Evolutionary conservation across 306 rosid species (phyloP), one percentile per base, ranked within the genome.

Genomic region (Trifolium fragiferum): DNA sequence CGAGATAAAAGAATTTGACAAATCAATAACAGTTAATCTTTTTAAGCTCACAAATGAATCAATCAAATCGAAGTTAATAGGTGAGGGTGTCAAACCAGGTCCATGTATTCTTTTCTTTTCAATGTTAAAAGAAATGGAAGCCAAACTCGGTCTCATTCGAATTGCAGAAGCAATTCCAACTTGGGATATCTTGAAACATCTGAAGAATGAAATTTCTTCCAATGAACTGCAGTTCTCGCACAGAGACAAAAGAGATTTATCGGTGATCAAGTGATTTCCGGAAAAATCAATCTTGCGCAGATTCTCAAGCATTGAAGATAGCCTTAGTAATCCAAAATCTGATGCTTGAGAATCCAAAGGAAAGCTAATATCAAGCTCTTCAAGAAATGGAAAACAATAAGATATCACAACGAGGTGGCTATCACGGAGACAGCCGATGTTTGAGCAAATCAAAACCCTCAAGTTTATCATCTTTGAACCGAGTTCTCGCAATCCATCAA

Each of bases 281-380:
- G 94, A 90, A 21, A 93, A 74, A 66, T 89, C 64, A 69, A 89
- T 73, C 88, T 80, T 93, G 67, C 76, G 77, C 40, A 93, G 79
- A 6, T 72, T 76, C 78, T 83, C 86, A n/a, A n/a, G n/a, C n/a
- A n/a, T n/a, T n/a, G n/a, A n/a, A n/a, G n/a, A n/a, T n/a, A n/a
- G n/a, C n/a, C n/a, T n/a, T n/a, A n/a, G n/a, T n/a, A n/a, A n/a
- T n/a, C n/a, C n/a, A n/a, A n/a, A n/a, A n/a, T n/a, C n/a, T n/a
- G n/a, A n/a, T n/a, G n/a, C n/a, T n/a, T n/a, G n/a, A n/a, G n/a
- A n/a, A n/a, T n/a, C n/a, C n/a, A n/a, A n/a, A n/a, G n/a, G n/a
- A n/a, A n/a, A n/a, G n/a, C n/a, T n/a, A n/a, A n/a, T n/a, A n/a
- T n/a, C n/a, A n/a, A n/a, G n/a, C n/a, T n/a, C n/a, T n/a, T n/a